These are phyloP conservation scores for Meira nashicola DNA, from an alignment of 1,284 basidiomycete genomes.

Conservation along the genomic window DNA sequence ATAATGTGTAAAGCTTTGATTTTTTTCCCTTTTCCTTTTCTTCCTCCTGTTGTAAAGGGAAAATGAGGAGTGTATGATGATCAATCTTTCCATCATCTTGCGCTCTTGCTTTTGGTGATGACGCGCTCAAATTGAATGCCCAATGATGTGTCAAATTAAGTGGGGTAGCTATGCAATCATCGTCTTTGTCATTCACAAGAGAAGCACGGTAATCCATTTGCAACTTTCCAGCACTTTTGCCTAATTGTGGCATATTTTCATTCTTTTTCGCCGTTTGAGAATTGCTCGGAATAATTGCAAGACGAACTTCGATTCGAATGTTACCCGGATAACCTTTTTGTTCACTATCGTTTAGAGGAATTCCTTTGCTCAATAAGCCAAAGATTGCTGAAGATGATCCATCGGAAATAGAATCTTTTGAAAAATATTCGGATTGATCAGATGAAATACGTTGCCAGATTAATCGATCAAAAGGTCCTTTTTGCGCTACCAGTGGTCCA, in stretches of 20 bases:
- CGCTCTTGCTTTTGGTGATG: not conserved
- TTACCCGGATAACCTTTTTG: constrained; percentile 37
- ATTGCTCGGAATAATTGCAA: constrained; percentile 25
- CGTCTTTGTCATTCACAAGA: constrained; percentile 18
- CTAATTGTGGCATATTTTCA: constrained; percentile 16
- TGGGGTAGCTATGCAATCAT: constrained; percentile 24
- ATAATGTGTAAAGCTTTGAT: constrained; percentile 26
- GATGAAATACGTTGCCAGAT: constrained; percentile 25
- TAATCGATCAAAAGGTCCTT: constrained; percentile 40
- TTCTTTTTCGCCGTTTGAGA: not conserved
- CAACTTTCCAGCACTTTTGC: constrained; percentile 26
- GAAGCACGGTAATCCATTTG: constrained; percentile 40
- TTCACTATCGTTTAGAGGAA: constrained; percentile 14
- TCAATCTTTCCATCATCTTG: constrained; percentile 20
- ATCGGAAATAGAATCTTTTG: not conserved
- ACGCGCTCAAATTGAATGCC: constrained; percentile 43
- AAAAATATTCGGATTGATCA: constrained; percentile 7
- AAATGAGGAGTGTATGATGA: constrained; percentile 32
- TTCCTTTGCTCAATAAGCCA: constrained; percentile 33
- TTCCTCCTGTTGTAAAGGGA: not conserved
- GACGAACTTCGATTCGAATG: constrained; percentile 34
- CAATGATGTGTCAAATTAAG: constrained; percentile 51
- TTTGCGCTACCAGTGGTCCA: constrained; percentile 14
- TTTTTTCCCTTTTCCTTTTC: too few relatives aligned
- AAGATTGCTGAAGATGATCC: constrained; percentile 18